Percentiles rank a stretch among this genome's conserved stretches.
Evolutionary conservation across 768 basidiomycete species (phyloP).

Genomic region (Dictyophora rubrovolvata): DNA sequence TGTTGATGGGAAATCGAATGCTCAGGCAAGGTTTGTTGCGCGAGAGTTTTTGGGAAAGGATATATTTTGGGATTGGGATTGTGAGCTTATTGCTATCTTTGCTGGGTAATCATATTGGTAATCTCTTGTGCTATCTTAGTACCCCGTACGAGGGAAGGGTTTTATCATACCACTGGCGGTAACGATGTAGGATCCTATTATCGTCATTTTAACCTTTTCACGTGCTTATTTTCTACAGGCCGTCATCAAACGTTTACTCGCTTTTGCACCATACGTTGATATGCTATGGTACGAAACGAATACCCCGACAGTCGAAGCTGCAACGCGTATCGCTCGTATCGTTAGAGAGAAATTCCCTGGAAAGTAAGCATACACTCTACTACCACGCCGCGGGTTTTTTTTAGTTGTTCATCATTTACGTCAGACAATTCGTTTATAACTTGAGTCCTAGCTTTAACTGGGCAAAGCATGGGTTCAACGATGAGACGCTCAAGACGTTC

Average conservation of each 20-base stretch:
- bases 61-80: constrained; percentile 85
- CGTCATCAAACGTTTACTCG: constrained; percentile 70
- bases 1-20: constrained; percentile 56
- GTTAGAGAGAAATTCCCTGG: constrained; percentile 64
- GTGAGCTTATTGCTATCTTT: constrained; percentile 33
- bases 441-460: constrained; percentile 93
- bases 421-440: constrained; percentile 84
- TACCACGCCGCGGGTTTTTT: background rate
- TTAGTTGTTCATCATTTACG: constrained; percentile 1
- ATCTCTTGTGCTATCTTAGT: constrained; percentile 29
- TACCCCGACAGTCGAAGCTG: constrained; percentile 72
- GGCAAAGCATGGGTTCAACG: constrained; percentile 72
- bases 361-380: constrained; percentile 37
- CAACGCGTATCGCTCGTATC: constrained; percentile 63
- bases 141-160: constrained; percentile 84
- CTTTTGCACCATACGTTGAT: constrained; percentile 81
- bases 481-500: constrained; percentile 71
- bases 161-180: constrained; percentile 80
- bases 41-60: constrained; percentile 56
- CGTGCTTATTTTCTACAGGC: constrained; percentile 29
- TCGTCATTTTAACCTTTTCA: background rate
- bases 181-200: constrained; percentile 36
- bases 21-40: constrained; percentile 64
- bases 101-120: background rate
- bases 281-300: constrained; percentile 92